A percentile compares a stretch with the other conserved stretches of the same genome.
These are phyloP conservation scores for Dentipellis sp. DNA, from an alignment of 768 basidiomycete genomes.

Conservation along the genomic window DNA sequence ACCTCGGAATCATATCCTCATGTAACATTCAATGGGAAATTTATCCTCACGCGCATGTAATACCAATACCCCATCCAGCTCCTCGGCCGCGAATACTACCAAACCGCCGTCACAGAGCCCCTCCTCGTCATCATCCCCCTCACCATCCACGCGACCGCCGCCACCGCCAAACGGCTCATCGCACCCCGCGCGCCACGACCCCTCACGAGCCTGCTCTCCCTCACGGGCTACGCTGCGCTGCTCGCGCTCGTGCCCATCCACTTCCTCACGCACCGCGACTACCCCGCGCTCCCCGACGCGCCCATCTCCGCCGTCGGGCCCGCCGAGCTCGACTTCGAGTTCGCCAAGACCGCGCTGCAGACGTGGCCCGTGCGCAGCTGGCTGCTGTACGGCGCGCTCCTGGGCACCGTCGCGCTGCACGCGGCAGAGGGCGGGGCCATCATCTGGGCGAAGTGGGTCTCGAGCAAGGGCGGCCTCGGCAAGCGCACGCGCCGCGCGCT, in stretches of 20 bases:
- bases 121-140: slow-evolving; percentile 62
- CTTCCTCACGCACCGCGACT: slow-evolving; percentile 54
- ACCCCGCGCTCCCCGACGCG: slow-evolving; percentile 34
- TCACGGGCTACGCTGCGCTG: slow-evolving; percentile 55
- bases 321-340: slow-evolving; percentile 74
- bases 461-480: slow-evolving; percentile 18
- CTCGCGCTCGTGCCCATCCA: slow-evolving; percentile 60
- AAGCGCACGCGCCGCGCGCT: slow-evolving; percentile 24
- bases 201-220: slow-evolving; percentile 36
- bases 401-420: slow-evolving; percentile 49
- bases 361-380: slow-evolving; percentile 55
- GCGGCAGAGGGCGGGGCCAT: slow-evolving; percentile 49
- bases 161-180: slow-evolving; percentile 49
- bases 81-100: slow-evolving; percentile 81
- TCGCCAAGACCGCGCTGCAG: slow-evolving; percentile 63
- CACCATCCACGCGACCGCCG: slow-evolving; percentile 51
- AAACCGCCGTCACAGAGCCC: slow-evolving; percentile 58
- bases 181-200: slow-evolving; percentile 27
- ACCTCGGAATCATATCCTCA: background rate
- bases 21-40: background rate
- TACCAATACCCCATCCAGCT: slow-evolving; percentile 33
- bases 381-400: slow-evolving; percentile 54
- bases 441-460: slow-evolving; percentile 42
- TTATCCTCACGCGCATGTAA: background rate
- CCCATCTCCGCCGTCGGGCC: slow-evolving; percentile 59